Evolutionary conservation across 495 filamentous ascomycete genomes (phyloP).

Genomic region (Thermochaetoides thermophila): DNA sequence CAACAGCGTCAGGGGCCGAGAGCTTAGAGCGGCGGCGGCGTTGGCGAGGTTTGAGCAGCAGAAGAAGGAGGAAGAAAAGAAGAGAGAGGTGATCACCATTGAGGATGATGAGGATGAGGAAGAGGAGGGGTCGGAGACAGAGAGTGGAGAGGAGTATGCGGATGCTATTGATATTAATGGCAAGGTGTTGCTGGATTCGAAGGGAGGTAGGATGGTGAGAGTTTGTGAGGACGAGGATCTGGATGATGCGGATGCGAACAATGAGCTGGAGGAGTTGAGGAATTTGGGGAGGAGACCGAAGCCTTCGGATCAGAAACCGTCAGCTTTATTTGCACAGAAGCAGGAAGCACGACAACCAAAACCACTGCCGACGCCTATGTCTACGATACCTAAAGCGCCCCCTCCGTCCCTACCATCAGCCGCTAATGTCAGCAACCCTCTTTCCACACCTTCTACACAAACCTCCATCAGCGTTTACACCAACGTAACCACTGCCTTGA

Average conservation of each 20-base stretch:
- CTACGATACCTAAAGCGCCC: too few relatives aligned
- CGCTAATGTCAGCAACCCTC: too few relatives aligned
- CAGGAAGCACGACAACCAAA: too few relatives aligned
- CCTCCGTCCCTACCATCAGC: too few relatives aligned
- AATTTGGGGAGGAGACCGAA: constrained; percentile 8
- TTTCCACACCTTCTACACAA: too few relatives aligned
- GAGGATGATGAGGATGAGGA: constrained; percentile 18
- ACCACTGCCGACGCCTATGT: too few relatives aligned
- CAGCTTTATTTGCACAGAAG: background rate
- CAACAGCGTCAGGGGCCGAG: constrained; percentile 50
- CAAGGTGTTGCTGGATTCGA: constrained; percentile 39
- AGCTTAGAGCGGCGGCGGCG: constrained; percentile 62
- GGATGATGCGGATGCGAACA: constrained; percentile 40
- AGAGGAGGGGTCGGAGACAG: constrained; percentile 18
- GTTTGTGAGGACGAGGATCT: constrained; percentile 58
- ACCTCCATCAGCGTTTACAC: too few relatives aligned
- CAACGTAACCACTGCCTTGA: too few relatives aligned
- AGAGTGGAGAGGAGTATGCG: constrained; percentile 29
- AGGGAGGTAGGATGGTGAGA: constrained; percentile 48
- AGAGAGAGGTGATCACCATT: constrained; percentile 11
- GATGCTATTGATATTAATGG: constrained; percentile 43
- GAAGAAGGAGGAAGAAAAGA: constrained; percentile 29
- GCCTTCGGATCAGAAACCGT: background rate
- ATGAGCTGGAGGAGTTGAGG: constrained; percentile 46
- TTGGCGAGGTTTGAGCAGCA: constrained; percentile 53